A percentile compares a stretch with the other conserved stretches of the same genome.
phyloP scores from a whole-genome alignment of 2,329 filamentous ascomycete species.

The Grosmannia clavigera region DNA sequence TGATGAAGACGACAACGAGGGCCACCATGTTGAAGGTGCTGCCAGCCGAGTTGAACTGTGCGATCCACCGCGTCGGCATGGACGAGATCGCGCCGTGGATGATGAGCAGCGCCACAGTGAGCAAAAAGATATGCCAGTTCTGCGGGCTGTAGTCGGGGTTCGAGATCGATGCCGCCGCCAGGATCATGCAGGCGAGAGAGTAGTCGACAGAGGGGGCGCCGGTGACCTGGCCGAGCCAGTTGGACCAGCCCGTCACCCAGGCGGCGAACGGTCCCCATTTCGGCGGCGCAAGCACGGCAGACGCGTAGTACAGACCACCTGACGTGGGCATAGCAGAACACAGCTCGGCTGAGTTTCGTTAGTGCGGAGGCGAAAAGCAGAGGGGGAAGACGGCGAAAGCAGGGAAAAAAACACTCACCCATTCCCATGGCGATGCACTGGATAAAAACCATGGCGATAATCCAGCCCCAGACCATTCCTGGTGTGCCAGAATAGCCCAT shows the following conservation, averaged over 20 bases:
- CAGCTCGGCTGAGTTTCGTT: slow-evolving; percentile 36
- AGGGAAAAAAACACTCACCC: slow-evolving; percentile 22
- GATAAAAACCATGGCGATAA: slow-evolving; percentile 60
- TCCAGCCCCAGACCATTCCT: slow-evolving; percentile 67
- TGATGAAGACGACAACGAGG: slow-evolving; percentile 52
- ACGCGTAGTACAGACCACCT: slow-evolving; percentile 62
- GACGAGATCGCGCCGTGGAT: slow-evolving; percentile 56
- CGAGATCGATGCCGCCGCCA: slow-evolving; percentile 56
- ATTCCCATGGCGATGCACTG: slow-evolving; percentile 56
- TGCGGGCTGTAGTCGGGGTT: slow-evolving; percentile 53
- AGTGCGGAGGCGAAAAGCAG: background rate
- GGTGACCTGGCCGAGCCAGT: slow-evolving; percentile 56
- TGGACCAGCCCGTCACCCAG: slow-evolving; percentile 59
- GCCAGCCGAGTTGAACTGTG: slow-evolving; percentile 56
- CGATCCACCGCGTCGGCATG: slow-evolving; percentile 59
- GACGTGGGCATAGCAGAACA: slow-evolving; percentile 63
- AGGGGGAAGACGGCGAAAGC: background rate
- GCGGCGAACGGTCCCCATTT: slow-evolving; percentile 55
- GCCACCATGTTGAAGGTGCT: slow-evolving; percentile 60
- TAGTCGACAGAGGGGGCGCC: slow-evolving; percentile 56
- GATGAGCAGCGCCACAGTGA: slow-evolving; percentile 55
- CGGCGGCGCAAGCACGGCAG: slow-evolving; percentile 55
- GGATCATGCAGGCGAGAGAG: slow-evolving; percentile 55
- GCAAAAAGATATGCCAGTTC: slow-evolving; percentile 54
- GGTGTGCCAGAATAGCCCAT: slow-evolving; percentile 39